Evolutionary conservation across 805 yeast genomes (phyloP), one percentile per base, ranked within the genome.

Genomic region (Myxozyma udenii): DNA sequence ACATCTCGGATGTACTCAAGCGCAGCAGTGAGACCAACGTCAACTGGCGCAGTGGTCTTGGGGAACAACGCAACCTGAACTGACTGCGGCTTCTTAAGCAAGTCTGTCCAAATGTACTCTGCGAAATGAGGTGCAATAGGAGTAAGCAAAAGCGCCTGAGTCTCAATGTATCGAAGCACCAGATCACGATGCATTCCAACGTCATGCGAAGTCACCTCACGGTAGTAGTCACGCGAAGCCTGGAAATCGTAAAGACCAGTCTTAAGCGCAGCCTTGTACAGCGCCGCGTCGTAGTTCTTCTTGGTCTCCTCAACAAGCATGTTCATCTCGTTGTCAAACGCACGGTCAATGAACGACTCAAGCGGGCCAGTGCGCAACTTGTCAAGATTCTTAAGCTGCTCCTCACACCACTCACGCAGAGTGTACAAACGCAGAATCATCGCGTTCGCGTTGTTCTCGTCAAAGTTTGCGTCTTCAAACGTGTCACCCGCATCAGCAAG

Each of bases 401-500:
- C 93, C 69, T 90, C 97, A 68, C 86, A 80, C 98, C 98, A 93
- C 71, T 90, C 98, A 69, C 87, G 91, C 70, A 91, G 77, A 49
- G 87, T 91, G 70, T 79, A 85, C 68, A 93, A 78, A 74, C 98
- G 86, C 69, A 93, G 79, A 68, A 93, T 90, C 23, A 98, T 97
- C 42, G 98, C 96, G 66, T 93, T 93, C 49, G 98, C 98, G 66
- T 84, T 90, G 55, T 88, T 74, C 74, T 93, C 98, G 66, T 93
- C 98, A 66, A 93, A 87, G 76, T 93, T 93, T 47, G 98, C 98
- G 71, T 93, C 98, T 74, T 93, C 98, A 61, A 89, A 81, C 39
- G 93, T 77, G 69, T 93, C 98, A 76, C 98, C 98, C 46, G 97
- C 96, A 75, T 93, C 98, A 41, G 98, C 98, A 60, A 93, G 75